phyloP scores from a whole-genome alignment of 2,329 filamentous ascomycete species.

The Curvularia lunata region DNA sequence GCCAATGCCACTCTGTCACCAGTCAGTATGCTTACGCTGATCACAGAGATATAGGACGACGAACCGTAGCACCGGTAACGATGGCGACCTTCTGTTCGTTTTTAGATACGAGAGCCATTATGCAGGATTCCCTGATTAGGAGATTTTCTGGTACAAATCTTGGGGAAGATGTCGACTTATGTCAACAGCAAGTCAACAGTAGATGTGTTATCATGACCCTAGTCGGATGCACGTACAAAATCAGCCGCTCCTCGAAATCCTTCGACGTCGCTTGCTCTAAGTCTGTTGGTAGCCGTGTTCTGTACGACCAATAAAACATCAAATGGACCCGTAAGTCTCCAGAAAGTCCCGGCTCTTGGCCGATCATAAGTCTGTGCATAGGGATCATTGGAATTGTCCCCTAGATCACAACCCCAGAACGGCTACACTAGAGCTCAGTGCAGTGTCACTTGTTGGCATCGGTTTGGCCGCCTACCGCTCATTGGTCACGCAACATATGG shows the following conservation, averaged over 20 bases:
- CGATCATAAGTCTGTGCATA: no score
- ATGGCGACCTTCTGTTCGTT: constrained; percentile 46
- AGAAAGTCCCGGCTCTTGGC: no score
- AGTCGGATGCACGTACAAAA: not conserved
- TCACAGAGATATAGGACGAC: constrained; percentile 21
- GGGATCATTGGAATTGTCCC: no score
- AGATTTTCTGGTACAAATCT: not conserved
- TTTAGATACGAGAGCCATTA: constrained; percentile 15
- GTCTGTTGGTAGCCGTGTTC: no score
- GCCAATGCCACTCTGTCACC: constrained; percentile 56
- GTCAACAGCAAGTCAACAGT: not conserved
- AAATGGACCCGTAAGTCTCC: no score
- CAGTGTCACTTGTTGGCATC: no score
- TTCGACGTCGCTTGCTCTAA: not conserved
- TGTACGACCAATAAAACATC: no score
- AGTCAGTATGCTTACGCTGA: constrained; percentile 4
- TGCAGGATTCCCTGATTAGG: not conserved
- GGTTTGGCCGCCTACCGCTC: no score
- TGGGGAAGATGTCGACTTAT: not conserved
- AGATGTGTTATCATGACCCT: not conserved
- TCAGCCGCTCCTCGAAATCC: not conserved
- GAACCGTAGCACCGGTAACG: constrained; percentile 52
- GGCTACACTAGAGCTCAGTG: no score
- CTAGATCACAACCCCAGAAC: no score
- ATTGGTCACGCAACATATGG: no score